Evolutionary conservation across 2,329 filamentous ascomycete species (phyloP).

Genomic region (Ophiostoma perfectum): DNA sequence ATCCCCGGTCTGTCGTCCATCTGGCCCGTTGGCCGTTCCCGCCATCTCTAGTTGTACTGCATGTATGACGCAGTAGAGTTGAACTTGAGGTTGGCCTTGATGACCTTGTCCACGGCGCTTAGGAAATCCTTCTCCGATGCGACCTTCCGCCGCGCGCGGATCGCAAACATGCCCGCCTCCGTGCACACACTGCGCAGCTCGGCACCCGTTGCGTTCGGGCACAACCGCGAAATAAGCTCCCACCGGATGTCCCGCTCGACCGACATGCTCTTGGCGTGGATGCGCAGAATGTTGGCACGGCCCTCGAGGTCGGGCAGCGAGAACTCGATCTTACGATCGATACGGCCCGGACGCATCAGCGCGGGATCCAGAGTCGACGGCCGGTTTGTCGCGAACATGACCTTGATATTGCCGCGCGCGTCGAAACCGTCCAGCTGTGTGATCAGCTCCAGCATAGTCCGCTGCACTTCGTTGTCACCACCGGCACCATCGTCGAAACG

Average conservation of each 20-base stretch:
- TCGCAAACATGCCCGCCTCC: constrained; percentile 97
- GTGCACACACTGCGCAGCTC: constrained; percentile 95
- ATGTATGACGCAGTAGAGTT: constrained; percentile 97
- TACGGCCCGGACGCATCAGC: constrained; percentile 92
- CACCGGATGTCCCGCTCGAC: constrained; percentile 98
- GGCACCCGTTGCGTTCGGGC: constrained; percentile 94
- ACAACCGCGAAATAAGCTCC: constrained; percentile 95
- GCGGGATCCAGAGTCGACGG: constrained; percentile 96
- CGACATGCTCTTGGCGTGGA: constrained; percentile 99
- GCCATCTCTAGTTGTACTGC: constrained; percentile 80
- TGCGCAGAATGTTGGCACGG: constrained; percentile 92
- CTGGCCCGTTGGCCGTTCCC: background rate
- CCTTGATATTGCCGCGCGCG: constrained; percentile 97
- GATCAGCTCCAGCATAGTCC: constrained; percentile 96
- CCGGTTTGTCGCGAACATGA: constrained; percentile 99
- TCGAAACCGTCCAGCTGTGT: constrained; percentile 99
- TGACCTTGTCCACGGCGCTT: constrained; percentile 97
- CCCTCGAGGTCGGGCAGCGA: constrained; percentile 95
- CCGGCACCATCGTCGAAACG: constrained; percentile 96
- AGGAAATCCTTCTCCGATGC: constrained; percentile 98
- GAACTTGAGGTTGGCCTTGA: constrained; percentile 99
- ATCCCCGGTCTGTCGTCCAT: background rate
- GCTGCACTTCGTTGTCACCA: constrained; percentile 94
- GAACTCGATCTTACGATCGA: constrained; percentile 99
- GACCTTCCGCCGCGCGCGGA: constrained; percentile 89